Percentiles rank a stretch among this genome's conserved stretches.
phyloP scores from a whole-genome alignment of 1,284 basidiomycete species.

The Peniophora sp. region DNA sequence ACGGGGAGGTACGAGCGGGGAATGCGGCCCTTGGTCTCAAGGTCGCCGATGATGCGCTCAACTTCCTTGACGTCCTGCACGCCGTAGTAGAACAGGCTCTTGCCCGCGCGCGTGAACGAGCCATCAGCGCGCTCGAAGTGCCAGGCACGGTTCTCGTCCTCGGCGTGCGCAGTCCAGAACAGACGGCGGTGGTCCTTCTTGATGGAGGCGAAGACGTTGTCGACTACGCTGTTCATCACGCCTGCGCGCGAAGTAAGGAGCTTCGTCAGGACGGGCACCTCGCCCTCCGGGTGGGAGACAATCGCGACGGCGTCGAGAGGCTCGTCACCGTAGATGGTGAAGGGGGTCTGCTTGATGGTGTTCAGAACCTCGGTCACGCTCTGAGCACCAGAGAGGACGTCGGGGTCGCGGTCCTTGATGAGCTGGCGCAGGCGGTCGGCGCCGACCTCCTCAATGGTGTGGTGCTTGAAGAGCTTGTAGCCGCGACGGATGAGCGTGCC shows the following conservation, averaged over 20 bases:
- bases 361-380: slow-evolving; percentile 88
- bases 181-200: slow-evolving; percentile 91
- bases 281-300: slow-evolving; percentile 85
- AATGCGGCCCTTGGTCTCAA: slow-evolving; percentile 83
- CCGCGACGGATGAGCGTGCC: slow-evolving; percentile 96
- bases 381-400: slow-evolving; percentile 78
- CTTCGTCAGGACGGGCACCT: slow-evolving; percentile 89
- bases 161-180: slow-evolving; percentile 94
- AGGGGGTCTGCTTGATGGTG: slow-evolving; percentile 74
- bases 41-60: slow-evolving; percentile 75
- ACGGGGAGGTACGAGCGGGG: slow-evolving; percentile 81
- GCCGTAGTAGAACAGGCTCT: slow-evolving; percentile 96
- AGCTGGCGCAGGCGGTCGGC: slow-evolving; percentile 90
- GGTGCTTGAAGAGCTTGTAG: slow-evolving; percentile 94
- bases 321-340: slow-evolving; percentile 97
- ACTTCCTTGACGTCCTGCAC: slow-evolving; percentile 90
- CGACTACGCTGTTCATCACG: slow-evolving; percentile 88
- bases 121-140: slow-evolving; percentile 99
- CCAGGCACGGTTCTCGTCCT: slow-evolving; percentile 96
- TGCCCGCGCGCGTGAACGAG: slow-evolving; percentile 91
- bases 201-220: slow-evolving; percentile 96
- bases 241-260: slow-evolving; percentile 85
- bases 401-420: slow-evolving; percentile 91
- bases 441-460: slow-evolving; percentile 77
- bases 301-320: slow-evolving; percentile 94